Conservation (phyloP, 257 asterid genomes). For the Penstemon newberryi region DNA sequence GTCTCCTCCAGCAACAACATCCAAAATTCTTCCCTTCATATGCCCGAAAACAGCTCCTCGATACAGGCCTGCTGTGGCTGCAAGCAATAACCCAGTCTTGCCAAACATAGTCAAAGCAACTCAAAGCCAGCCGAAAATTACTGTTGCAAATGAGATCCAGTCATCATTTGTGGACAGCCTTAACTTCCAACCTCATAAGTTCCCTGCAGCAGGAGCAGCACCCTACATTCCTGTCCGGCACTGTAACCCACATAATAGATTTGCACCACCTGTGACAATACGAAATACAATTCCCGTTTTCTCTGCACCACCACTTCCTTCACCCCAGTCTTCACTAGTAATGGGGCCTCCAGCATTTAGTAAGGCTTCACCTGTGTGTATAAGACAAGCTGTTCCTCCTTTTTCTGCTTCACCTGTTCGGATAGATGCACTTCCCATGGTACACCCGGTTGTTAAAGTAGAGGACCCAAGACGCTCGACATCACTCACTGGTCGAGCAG, state of each 20-base stretch:
- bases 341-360: constrained; percentile 55
- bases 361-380: constrained; percentile 64
- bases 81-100: constrained; percentile 38
- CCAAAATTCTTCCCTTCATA: constrained; percentile 93
- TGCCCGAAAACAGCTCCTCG: constrained; percentile 64
- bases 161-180: constrained; percentile 42
- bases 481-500: constrained; percentile 31
- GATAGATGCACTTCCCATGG: constrained; percentile 45
- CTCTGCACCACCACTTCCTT: constrained; percentile 82
- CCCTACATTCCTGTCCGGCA: constrained; percentile 86
- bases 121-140: constrained; percentile 44
- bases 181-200: constrained; percentile 45
- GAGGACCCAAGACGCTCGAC: constrained; percentile 45
- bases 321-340: constrained; percentile 49
- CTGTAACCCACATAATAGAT: constrained; percentile 56
- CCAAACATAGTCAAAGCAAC: constrained; percentile 38
- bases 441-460: constrained; percentile 41
- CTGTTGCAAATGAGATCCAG: constrained; percentile 38
- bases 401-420: constrained; percentile 56
- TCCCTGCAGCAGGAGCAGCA: constrained; percentile 83
- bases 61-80: constrained; percentile 44
- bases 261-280: constrained; percentile 88
- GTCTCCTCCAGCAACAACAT: constrained; percentile 59
- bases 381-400: constrained; percentile 62
- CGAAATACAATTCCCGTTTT: constrained; percentile 74